phyloP scores from a whole-genome alignment of 495 filamentous ascomycete genomes.

The Neurospora cerealis region DNA sequence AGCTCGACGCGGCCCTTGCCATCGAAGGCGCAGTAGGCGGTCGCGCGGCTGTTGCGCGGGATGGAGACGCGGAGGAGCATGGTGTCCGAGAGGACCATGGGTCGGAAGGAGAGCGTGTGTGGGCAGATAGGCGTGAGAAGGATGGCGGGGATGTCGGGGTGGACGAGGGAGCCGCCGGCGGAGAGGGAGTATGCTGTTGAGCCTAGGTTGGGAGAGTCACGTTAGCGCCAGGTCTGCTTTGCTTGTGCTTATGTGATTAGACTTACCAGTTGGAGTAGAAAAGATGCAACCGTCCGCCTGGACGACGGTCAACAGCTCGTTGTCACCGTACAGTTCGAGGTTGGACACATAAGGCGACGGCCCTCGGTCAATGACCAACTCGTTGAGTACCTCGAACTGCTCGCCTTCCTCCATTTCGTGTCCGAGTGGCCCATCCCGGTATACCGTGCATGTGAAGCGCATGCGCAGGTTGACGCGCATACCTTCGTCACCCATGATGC shows the following conservation, averaged over 20 bases:
- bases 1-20: conserved; percentile 92
- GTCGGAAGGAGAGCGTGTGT: conserved; percentile 91
- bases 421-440: conserved; percentile 43
- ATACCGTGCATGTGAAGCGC: conserved; percentile 95
- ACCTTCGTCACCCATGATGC: conserved; percentile 80
- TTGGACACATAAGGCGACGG: conserved; percentile 96
- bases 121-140: conserved; percentile 96
- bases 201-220: conserved; percentile 29
- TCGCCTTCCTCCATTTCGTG: conserved; percentile 61
- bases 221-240: conserved; percentile 4
- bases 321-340: conserved; percentile 86
- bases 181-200: conserved; percentile 95
- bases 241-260: not conserved
- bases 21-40: conserved; percentile 92
- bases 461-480: conserved; percentile 94
- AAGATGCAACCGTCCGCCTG: conserved; percentile 97
- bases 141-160: conserved; percentile 95
- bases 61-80: conserved; percentile 82
- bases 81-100: conserved; percentile 97
- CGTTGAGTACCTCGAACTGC: conserved; percentile 92
- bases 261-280: conserved; percentile 78
- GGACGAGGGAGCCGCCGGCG: conserved; percentile 88
- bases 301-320: conserved; percentile 85
- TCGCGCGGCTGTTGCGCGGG: conserved; percentile 73
- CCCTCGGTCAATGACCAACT: conserved; percentile 93